Base-by-base conservation (phyloP, 2,329 filamentous ascomycete genomes). In the Sporothrix sp. region DNA sequence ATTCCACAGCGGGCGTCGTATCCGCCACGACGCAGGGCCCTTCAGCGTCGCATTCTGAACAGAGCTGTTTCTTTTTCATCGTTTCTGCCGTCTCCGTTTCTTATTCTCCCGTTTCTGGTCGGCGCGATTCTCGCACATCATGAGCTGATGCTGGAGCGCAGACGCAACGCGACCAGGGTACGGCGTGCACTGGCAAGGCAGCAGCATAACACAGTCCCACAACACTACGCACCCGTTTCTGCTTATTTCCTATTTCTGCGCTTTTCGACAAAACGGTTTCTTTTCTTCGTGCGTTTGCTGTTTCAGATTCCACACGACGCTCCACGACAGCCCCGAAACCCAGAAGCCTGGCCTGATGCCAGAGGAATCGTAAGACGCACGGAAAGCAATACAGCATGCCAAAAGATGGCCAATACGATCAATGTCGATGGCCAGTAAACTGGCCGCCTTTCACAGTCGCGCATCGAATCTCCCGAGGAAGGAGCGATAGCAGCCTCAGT, bases 41-140 rank as follows among this genome's bases (percentile, higher is more conserved):
- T 28, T 28, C 40, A 44, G 27, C 11, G 28, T 44, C 28, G 27
- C 16, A 33, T 44, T 44, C 40, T 44, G 32, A 27, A 44, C 32
- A 27, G 30, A 33, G 27, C 23, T 48, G 23, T 48, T 11, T 11
- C 11, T 14, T 32, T 18, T 8, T 27, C 21, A 11, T 14, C 20
- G 7, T 9, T 27, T 21, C 5, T 32, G 21, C 23, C 14, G 18
- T 40, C 11, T 42, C 23, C 33, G 18, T 23, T 36, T 37, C 35
- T 10, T 14, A 11, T 28, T 21, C 23, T 44, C 18, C 21, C 36
- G 52, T 54, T 52, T 50, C 46, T 39, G 32, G 44, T 54, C 44
- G 50, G 48, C 50, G 52, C 52, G 50, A 56, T 50, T 51, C 39
- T 14, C 37, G 36, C 20, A 35, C 37, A 45, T 42, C 32, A 54